Evolutionary conservation across 2,329 filamentous ascomycete species (phyloP).

Genomic region (Aaosphaeria pasadenensis): DNA sequence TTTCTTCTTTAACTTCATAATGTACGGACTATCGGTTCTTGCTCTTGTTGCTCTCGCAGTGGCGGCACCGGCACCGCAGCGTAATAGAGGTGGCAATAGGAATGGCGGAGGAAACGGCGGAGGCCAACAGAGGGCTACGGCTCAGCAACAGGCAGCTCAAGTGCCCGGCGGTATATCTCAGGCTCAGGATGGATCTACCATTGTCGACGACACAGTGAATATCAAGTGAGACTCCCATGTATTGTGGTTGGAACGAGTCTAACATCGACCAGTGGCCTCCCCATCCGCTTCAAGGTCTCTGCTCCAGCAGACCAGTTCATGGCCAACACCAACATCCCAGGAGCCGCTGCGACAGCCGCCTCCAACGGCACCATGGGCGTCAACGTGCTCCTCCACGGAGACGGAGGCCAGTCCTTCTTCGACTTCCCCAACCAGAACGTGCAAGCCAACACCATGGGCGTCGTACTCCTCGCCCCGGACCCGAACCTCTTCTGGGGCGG

Average conservation of each 20-base stretch:
- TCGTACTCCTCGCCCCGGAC: constrained; percentile 54
- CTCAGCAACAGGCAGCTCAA: constrained; percentile 32
- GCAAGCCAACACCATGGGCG: constrained; percentile 51
- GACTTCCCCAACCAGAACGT: constrained; percentile 57
- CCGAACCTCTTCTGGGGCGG: constrained; percentile 58
- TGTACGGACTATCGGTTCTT: constrained; percentile 15
- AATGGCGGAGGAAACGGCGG: constrained; percentile 9
- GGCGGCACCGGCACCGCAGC: constrained; percentile 22
- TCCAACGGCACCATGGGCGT: constrained; percentile 40
- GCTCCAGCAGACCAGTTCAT: constrained; percentile 56
- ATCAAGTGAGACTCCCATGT: constrained; percentile 48
- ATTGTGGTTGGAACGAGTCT: not conserved
- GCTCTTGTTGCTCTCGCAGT: constrained; percentile 18
- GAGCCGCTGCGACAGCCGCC: constrained; percentile 38
- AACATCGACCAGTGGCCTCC: constrained; percentile 42
- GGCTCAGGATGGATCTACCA: constrained; percentile 55
- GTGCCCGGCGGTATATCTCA: constrained; percentile 33
- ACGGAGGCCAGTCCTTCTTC: constrained; percentile 59
- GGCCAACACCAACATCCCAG: constrained; percentile 48
- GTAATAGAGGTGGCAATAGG: constrained; percentile 9
- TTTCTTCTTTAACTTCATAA: constrained; percentile 4
- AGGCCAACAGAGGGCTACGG: constrained; percentile 16
- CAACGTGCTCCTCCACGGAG: constrained; percentile 59
- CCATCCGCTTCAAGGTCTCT: constrained; percentile 56
- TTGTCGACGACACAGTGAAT: constrained; percentile 53